phyloP scores from a whole-genome alignment of 192 early-diverging fungal genomes.

The Coemansia sp. region DNA sequence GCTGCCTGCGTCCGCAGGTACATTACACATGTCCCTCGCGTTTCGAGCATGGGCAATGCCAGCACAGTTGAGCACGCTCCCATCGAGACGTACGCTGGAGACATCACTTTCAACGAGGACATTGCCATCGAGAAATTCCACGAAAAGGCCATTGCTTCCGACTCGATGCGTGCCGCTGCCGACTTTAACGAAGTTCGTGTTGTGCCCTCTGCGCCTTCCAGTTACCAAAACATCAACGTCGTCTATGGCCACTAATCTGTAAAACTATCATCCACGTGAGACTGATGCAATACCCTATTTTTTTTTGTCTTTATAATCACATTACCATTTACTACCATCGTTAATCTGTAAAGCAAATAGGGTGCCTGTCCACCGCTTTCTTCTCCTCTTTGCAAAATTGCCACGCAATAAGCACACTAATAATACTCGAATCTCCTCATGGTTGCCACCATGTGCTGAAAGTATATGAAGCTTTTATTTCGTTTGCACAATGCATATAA shows the following conservation, averaged over 20 bases:
- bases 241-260: slow-evolving; percentile 40
- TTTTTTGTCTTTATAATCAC: background rate
- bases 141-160: slow-evolving; percentile 50
- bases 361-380: background rate
- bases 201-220: slow-evolving; percentile 41
- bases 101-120: slow-evolving; percentile 49
- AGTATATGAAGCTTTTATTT: background rate
- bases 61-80: slow-evolving; percentile 30
- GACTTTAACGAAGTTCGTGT: slow-evolving; percentile 43
- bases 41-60: slow-evolving; percentile 42
- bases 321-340: background rate
- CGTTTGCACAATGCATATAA: background rate
- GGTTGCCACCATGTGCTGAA: background rate
- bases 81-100: slow-evolving; percentile 36
- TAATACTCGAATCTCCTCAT: too few species aligned
- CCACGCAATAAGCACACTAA: too few species aligned
- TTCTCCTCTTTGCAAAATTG: background rate
- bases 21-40: slow-evolving; percentile 40
- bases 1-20: slow-evolving; percentile 11
- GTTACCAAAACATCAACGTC: slow-evolving; percentile 39
- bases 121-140: slow-evolving; percentile 49
- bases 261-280: background rate
- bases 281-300: background rate
- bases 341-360: background rate
- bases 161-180: slow-evolving; percentile 49